phyloP scores from a whole-genome alignment of 2,329 filamentous ascomycete genomes.

The Ophiostoma ips region DNA sequence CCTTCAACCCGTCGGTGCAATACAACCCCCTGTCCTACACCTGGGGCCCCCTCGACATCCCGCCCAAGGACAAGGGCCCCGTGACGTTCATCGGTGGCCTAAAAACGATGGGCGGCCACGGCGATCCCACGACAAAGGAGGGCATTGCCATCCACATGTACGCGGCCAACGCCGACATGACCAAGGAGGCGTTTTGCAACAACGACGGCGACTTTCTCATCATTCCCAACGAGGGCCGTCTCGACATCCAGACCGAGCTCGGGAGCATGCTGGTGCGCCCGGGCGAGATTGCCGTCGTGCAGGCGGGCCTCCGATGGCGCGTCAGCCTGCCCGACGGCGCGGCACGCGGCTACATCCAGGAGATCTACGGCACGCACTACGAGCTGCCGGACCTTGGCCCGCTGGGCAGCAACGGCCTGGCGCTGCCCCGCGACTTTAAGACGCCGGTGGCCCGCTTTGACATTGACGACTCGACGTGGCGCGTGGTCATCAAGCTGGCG shows the following conservation, averaged over 20 bases:
- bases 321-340: slow-evolving; percentile 32
- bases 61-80: background rate
- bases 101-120: slow-evolving; percentile 34
- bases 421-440: slow-evolving; percentile 52
- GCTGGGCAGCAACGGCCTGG: slow-evolving; percentile 51
- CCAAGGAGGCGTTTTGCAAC: slow-evolving; percentile 33
- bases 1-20: slow-evolving; percentile 24
- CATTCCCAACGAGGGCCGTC: slow-evolving; percentile 47
- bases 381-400: slow-evolving; percentile 53
- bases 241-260: slow-evolving; percentile 57
- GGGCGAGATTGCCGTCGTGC: slow-evolving; percentile 54
- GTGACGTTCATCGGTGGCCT: slow-evolving; percentile 34
- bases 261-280: slow-evolving; percentile 43
- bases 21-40: slow-evolving; percentile 27
- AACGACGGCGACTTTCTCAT: slow-evolving; percentile 56
- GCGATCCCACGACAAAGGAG: slow-evolving; percentile 33
- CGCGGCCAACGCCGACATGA: slow-evolving; percentile 32
- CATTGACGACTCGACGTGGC: slow-evolving; percentile 28
- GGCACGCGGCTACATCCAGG: slow-evolving; percentile 45
- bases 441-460: slow-evolving; percentile 46
- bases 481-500: slow-evolving; percentile 45
- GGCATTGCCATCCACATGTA: slow-evolving; percentile 37
- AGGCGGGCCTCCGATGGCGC: slow-evolving; percentile 48
- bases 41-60: slow-evolving; percentile 31
- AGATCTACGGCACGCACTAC: slow-evolving; percentile 51